Evolutionary conservation across 73 alveolate genomes (phyloP).

Genomic region (Tetrahymena elliotti): DNA sequence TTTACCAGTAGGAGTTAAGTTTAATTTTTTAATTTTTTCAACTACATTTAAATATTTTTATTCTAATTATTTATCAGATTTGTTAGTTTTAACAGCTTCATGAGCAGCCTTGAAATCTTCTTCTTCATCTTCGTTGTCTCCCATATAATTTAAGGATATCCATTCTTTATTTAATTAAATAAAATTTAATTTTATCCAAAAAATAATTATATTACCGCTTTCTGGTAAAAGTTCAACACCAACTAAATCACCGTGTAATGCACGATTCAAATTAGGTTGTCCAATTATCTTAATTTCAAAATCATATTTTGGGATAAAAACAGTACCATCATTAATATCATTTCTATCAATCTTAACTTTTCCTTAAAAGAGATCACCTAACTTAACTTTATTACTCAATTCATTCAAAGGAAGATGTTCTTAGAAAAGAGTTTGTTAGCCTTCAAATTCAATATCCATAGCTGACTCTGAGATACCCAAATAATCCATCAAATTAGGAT

Average conservation of each 20-base stretch:
- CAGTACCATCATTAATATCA: constrained; percentile 63
- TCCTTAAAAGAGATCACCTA: constrained; percentile 84
- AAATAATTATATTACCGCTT: constrained; percentile 59
- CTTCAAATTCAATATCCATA: constrained; percentile 28
- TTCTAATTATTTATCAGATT: not conserved
- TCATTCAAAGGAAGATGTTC: constrained; percentile 59
- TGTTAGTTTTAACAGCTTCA: constrained; percentile 33
- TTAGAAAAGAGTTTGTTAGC: not conserved
- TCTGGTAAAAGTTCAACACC: constrained; percentile 86
- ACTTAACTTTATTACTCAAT: constrained; percentile 59
- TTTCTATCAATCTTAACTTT: constrained; percentile 67
- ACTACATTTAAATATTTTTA: constrained; percentile 37
- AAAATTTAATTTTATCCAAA: not conserved
- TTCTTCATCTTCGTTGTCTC: constrained; percentile 65
- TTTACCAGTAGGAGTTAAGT: constrained; percentile 65
- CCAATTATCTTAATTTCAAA: constrained; percentile 83
- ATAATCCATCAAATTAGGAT: constrained; percentile 19
- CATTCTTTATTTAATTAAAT: constrained; percentile 7
- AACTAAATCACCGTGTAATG: constrained; percentile 95
- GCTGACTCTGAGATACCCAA: constrained; percentile 6
- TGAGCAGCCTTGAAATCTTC: constrained; percentile 52
- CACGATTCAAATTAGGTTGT: constrained; percentile 81
- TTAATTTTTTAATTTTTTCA: constrained; percentile 50
- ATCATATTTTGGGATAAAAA: constrained; percentile 54
- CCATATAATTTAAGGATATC: constrained; percentile 42